Percentiles rank a stretch among this genome's conserved stretches.
Evolutionary conservation across 331 rosid genomes (phyloP).

Genomic region (Telfairia occidentalis): DNA sequence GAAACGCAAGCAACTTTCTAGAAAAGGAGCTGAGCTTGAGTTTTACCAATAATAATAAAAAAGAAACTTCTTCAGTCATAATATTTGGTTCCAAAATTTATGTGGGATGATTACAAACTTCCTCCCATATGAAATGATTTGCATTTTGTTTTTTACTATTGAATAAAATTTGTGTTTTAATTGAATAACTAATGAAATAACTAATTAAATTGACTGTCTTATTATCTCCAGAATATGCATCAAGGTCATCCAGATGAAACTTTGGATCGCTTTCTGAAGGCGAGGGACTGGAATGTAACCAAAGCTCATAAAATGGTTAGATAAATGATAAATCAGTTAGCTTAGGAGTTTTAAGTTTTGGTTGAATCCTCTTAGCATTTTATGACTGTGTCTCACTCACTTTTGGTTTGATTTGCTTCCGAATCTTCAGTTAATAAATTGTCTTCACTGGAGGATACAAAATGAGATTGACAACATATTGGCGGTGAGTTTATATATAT

Average conservation of each 20-base stretch:
- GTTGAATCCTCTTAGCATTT: not conserved
- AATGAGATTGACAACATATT: slow-evolving; percentile 73
- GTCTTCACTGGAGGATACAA: slow-evolving; percentile 76
- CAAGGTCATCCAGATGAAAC: slow-evolving; percentile 63
- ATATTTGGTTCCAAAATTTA: not conserved
- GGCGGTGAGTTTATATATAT: slow-evolving; percentile 73
- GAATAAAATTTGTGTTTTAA: not conserved
- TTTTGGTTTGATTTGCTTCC: not conserved
- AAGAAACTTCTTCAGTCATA: not conserved
- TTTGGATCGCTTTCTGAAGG: slow-evolving; percentile 67
- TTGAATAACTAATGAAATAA: not conserved
- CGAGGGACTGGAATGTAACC: slow-evolving; percentile 71
- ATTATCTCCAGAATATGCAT: slow-evolving; percentile 62
- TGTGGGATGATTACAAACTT: not conserved
- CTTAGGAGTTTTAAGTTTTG: not conserved
- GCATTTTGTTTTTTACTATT: not conserved
- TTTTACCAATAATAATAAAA: not conserved
- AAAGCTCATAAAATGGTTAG: slow-evolving; percentile 91
- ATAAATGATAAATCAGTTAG: slow-evolving; percentile 12
- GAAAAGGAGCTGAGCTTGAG: not conserved
- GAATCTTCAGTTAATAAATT: slow-evolving; percentile 61
- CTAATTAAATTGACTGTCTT: not conserved
- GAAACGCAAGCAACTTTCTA: not conserved
- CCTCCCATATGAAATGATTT: not conserved
- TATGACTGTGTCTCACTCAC: slow-evolving; percentile 14